Evolutionary conservation across 768 basidiomycete genomes (phyloP).

Genomic region (Mycena chlorophos): DNA sequence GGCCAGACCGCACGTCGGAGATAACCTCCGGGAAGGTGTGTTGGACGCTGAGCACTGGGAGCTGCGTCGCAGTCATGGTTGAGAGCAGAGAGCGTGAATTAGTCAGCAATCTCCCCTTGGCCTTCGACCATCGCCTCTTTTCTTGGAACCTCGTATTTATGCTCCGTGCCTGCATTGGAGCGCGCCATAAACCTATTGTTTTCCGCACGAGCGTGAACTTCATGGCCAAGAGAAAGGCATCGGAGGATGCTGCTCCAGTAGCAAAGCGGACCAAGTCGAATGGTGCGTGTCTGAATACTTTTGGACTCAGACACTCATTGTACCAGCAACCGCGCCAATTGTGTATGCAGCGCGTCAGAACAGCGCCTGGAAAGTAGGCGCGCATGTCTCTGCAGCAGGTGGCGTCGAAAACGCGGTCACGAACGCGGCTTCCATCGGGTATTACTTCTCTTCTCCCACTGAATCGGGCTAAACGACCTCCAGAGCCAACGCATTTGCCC

Average conservation of each 20-base stretch:
- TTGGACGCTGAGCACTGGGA: slow-evolving; percentile 61
- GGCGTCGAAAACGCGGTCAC: slow-evolving; percentile 73
- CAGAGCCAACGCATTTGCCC: slow-evolving; percentile 80
- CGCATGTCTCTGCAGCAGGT: slow-evolving; percentile 80
- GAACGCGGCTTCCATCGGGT: slow-evolving; percentile 75
- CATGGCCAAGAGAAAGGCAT: background rate
- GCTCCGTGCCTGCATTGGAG: background rate
- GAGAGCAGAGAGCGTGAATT: background rate
- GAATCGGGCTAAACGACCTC: background rate
- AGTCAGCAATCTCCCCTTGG: background rate
- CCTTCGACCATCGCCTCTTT: background rate
- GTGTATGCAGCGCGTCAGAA: slow-evolving; percentile 24
- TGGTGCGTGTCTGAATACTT: background rate
- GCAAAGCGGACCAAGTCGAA: background rate
- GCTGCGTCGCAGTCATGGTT: slow-evolving; percentile 5
- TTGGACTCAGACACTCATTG: background rate
- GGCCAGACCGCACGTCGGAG: slow-evolving; percentile 60
- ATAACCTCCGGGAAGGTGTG: slow-evolving; percentile 60
- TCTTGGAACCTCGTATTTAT: background rate
- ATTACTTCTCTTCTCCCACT: background rate
- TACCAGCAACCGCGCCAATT: background rate
- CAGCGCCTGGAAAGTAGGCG: slow-evolving; percentile 71
- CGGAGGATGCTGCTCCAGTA: background rate
- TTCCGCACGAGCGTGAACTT: background rate
- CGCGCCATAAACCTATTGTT: background rate